Conservation (phyloP, 2,329 filamentous ascomycete species). For the Gnomoniopsis sp. region DNA sequence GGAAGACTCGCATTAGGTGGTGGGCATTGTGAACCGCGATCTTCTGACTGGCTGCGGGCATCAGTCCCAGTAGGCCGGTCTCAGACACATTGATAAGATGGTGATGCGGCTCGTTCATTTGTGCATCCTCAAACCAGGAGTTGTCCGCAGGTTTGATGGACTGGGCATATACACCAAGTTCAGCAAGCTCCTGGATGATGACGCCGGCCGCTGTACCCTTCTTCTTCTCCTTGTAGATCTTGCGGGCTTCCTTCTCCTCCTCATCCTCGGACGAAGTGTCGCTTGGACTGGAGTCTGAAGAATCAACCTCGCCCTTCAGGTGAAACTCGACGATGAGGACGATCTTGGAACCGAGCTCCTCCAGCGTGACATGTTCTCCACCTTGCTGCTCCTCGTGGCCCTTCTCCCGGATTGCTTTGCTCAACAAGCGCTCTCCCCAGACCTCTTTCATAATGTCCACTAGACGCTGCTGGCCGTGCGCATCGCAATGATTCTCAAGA, state of each 20-base stretch:
- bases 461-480: conserved; percentile 57
- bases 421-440: conserved; percentile 58
- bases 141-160: conserved; percentile 65
- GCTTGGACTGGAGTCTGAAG: conserved; percentile 27
- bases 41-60: conserved; percentile 42
- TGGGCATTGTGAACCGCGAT: conserved; percentile 60
- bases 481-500: conserved; percentile 64
- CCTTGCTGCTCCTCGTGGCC: conserved; percentile 53
- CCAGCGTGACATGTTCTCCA: conserved; percentile 53
- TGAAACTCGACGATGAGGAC: conserved; percentile 68
- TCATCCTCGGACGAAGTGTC: conserved; percentile 32
- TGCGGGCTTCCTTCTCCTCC: conserved; percentile 45
- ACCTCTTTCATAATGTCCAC: conserved; percentile 64
- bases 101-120: conserved; percentile 58
- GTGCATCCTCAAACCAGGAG: conserved; percentile 57
- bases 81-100: conserved; percentile 70
- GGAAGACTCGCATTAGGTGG: conserved; percentile 68
- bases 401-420: conserved; percentile 52
- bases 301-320: conserved; percentile 46
- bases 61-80: conserved; percentile 49
- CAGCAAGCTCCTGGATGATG: conserved; percentile 63
- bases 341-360: conserved; percentile 60
- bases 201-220: conserved; percentile 39
- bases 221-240: conserved; percentile 52
- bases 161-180: conserved; percentile 66